Evolutionary conservation across 2,329 filamentous ascomycete species (phyloP).

Genomic region (Ascochyta koolunga): DNA sequence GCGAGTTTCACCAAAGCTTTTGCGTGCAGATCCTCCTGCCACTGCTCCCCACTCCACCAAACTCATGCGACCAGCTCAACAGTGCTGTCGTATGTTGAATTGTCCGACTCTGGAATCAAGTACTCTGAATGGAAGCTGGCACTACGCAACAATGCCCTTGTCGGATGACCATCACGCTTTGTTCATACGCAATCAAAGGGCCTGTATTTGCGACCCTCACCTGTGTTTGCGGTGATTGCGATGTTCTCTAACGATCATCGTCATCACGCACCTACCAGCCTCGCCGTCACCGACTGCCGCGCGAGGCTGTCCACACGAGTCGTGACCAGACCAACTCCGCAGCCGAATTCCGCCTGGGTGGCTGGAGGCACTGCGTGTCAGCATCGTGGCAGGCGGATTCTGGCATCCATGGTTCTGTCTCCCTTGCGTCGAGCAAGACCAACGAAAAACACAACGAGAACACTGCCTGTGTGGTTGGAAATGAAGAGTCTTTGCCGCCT

Average conservation of each 20-base stretch:
- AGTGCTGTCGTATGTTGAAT: slow-evolving; percentile 7
- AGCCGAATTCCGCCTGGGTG: slow-evolving; percentile 10
- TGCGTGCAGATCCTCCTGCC: slow-evolving; percentile 29
- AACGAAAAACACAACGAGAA: slow-evolving; percentile 25
- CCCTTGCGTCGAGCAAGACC: slow-evolving; percentile 6
- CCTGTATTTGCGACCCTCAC: slow-evolving; percentile 9
- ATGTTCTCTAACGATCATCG: slow-evolving; percentile 18
- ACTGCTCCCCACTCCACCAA: slow-evolving; percentile 23
- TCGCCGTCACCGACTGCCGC: slow-evolving; percentile 7
- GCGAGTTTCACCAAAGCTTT: slow-evolving; percentile 27
- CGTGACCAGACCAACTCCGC: slow-evolving; percentile 7
- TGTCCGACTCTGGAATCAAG: not conserved
- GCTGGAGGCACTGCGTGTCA: slow-evolving; percentile 13
- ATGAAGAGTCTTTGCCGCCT: slow-evolving; percentile 6
- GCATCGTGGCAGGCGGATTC: slow-evolving; percentile 1
- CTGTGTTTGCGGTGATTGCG: slow-evolving; percentile 25
- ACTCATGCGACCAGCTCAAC: slow-evolving; percentile 30
- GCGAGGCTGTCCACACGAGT: slow-evolving; percentile 11
- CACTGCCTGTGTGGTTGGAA: slow-evolving; percentile 5
- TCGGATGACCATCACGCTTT: slow-evolving; percentile 8
- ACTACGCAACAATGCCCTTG: slow-evolving; percentile 1
- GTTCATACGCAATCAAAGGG: slow-evolving; percentile 17
- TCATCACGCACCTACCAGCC: slow-evolving; percentile 15
- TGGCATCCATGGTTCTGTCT: not conserved
- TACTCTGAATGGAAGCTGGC: not conserved